Conservation (phyloP, 345 rosid species). For the Acer saccharum region DNA sequence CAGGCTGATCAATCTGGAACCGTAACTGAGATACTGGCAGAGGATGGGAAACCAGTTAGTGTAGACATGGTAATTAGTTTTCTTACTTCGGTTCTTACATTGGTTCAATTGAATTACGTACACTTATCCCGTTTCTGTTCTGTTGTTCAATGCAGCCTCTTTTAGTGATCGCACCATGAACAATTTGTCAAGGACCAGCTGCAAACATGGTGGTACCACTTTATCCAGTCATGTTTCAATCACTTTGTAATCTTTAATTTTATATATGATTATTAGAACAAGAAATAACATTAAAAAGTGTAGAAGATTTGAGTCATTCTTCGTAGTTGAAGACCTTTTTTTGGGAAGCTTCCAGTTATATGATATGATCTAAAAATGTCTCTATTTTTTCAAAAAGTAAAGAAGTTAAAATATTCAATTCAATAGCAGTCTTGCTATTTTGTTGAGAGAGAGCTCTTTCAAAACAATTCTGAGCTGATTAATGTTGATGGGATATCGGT, state of each 20-base stretch:
- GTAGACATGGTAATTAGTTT: constrained; percentile 64
- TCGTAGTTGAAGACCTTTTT: background rate
- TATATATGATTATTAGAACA: constrained; percentile 7
- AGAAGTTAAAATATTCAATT: no score
- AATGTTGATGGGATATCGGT: no score
- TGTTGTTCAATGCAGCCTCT: constrained; percentile 66
- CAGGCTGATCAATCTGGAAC: constrained; percentile 98
- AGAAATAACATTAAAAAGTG: constrained; percentile 3
- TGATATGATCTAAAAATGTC: background rate
- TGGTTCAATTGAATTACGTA: no score
- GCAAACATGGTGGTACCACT: constrained; percentile 11
- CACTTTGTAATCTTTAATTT: constrained; percentile 19
- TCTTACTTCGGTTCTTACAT: constrained; percentile 12
- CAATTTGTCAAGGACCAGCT: constrained; percentile 9
- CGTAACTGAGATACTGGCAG: constrained; percentile 66
- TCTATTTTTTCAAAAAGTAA: no score
- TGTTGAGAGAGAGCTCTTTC: no score
- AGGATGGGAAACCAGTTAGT: constrained; percentile 86
- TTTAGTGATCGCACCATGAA: constrained; percentile 65
- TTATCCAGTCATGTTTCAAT: constrained; percentile 11
- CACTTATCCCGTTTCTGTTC: background rate
- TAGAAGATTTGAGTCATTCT: background rate
- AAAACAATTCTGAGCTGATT: no score
- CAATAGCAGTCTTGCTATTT: no score
- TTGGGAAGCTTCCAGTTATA: no score